Conservation (phyloP, 768 basidiomycete species). For the Auricularia cornea region DNA sequence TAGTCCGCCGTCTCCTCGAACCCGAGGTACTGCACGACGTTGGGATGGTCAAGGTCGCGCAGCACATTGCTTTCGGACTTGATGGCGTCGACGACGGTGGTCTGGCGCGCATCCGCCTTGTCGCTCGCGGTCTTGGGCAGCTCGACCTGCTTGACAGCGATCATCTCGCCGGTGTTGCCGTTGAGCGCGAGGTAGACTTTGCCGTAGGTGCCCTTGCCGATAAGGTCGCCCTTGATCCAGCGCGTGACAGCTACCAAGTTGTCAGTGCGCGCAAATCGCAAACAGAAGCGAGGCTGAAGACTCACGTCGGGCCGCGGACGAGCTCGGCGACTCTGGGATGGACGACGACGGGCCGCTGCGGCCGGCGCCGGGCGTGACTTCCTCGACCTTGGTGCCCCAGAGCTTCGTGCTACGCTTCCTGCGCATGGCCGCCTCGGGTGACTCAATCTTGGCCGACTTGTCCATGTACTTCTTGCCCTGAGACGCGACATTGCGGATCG, state of each 20-base stretch:
- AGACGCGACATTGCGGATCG: slow-evolving; percentile 84
- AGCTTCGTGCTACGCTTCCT: slow-evolving; percentile 88
- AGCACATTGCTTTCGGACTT: slow-evolving; percentile 94
- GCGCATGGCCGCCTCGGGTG: slow-evolving; percentile 40
- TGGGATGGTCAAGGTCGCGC: slow-evolving; percentile 92
- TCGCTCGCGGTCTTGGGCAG: slow-evolving; percentile 87
- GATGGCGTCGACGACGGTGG: slow-evolving; percentile 79
- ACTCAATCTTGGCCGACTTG: slow-evolving; percentile 50
- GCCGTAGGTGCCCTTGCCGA: slow-evolving; percentile 95
- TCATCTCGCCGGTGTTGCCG: slow-evolving; percentile 95
- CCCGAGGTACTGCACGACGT: slow-evolving; percentile 96
- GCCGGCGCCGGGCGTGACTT: slow-evolving; percentile 74
- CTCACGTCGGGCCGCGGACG: slow-evolving; percentile 58
- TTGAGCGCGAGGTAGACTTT: slow-evolving; percentile 94
- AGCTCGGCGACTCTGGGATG: slow-evolving; percentile 50
- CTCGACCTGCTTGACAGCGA: slow-evolving; percentile 99
- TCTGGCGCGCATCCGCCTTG: slow-evolving; percentile 78
- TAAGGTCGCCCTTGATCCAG: slow-evolving; percentile 96
- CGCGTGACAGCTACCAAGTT: not conserved
- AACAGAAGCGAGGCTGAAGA: not conserved
- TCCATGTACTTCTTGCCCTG: slow-evolving; percentile 76
- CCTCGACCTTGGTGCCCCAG: slow-evolving; percentile 90
- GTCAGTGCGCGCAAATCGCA: too few species aligned
- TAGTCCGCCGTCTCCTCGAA: slow-evolving; percentile 84
- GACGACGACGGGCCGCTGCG: slow-evolving; percentile 34